Evolutionary conservation across 192 early-diverging fungal genomes (phyloP), one percentile per base, ranked within the genome.

Genomic region (Rhizophagus sp.): DNA sequence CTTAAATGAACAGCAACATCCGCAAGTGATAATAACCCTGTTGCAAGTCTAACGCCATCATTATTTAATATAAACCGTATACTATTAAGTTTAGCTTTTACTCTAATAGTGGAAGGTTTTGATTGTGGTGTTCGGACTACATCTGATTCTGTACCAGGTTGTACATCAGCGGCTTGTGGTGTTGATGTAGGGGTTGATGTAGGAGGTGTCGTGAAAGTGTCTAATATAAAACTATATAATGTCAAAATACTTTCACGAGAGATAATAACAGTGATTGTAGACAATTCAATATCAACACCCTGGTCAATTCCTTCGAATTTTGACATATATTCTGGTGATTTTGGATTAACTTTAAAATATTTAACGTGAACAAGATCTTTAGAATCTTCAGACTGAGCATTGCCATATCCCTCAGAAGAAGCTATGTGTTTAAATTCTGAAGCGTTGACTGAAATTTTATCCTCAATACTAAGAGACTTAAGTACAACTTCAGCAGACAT

Each of bases 51-150:
- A 24, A 83, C 87, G 47, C 93, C 92, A 79, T 97, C 94, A 72
- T 96, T 92, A 75, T 95, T 95, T 19, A 97, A 81, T 17, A 94
- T 86, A 82, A 98, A 92, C 66, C 91, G 91, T 10, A 96, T 93
- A 81, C 95, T 93, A 49, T 91, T 92, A 81, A 95, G 83, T 62
- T 86, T 89, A 19, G 95, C 88, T 22, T 92, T 90, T 4, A 98
- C 94, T 19, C 91, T 87, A 63, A 96, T 94, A 7, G 88, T 92
- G n/a, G 82, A 88, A 39, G 89, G 82, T 22, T 88, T 78, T 63
- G 76, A 61, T 13, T 62, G 70, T 33, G 62, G 47, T 17, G 66
- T 44, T n/a, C 33, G 52, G 22, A 63, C 52, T 44, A 79, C 12
- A 50, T 24, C 22, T 67, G 79, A 4, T 2, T 73, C 12, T 15